Conservation (phyloP, 192 early-diverging fungal genomes). For the Paraglomus brasilianum region DNA sequence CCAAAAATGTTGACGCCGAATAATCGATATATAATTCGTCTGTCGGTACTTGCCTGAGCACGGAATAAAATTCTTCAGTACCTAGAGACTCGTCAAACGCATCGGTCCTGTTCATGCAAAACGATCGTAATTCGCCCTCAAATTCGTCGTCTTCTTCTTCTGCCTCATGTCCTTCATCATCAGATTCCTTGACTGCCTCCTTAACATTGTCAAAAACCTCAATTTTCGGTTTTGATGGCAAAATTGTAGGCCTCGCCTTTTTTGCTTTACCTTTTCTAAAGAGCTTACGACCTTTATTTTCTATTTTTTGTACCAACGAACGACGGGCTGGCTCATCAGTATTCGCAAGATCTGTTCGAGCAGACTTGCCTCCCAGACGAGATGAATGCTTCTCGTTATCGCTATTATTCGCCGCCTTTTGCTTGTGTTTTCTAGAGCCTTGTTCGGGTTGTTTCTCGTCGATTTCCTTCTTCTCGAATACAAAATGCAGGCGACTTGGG, state of each 20-base stretch:
- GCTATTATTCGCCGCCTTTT: too few relatives aligned
- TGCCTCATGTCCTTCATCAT: constrained; percentile 60
- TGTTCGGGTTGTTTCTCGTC: neutral
- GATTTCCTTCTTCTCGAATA: constrained; percentile 13
- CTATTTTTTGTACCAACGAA: neutral
- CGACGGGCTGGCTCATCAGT: neutral
- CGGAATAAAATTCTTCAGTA: constrained; percentile 35
- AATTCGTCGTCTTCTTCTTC: constrained; percentile 41
- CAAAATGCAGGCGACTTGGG: neutral
- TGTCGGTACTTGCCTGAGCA: constrained; percentile 25
- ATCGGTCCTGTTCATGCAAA: constrained; percentile 55
- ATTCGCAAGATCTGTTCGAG: neutral
- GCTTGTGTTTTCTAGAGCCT: neutral
- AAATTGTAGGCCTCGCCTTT: neutral
- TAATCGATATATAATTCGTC: constrained; percentile 27
- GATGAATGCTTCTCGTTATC: too few relatives aligned
- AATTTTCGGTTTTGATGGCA: constrained; percentile 45
- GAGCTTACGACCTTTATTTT: neutral
- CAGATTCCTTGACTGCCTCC: constrained; percentile 54
- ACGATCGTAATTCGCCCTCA: constrained; percentile 37
- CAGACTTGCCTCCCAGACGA: neutral
- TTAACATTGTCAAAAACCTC: constrained; percentile 55
- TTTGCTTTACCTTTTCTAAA: constrained; percentile 2
- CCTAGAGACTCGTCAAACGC: constrained; percentile 52
- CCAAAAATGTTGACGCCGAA: constrained; percentile 21